Conservation (phyloP, 139 green algal genomes). For the Coccomyxa sp. region DNA sequence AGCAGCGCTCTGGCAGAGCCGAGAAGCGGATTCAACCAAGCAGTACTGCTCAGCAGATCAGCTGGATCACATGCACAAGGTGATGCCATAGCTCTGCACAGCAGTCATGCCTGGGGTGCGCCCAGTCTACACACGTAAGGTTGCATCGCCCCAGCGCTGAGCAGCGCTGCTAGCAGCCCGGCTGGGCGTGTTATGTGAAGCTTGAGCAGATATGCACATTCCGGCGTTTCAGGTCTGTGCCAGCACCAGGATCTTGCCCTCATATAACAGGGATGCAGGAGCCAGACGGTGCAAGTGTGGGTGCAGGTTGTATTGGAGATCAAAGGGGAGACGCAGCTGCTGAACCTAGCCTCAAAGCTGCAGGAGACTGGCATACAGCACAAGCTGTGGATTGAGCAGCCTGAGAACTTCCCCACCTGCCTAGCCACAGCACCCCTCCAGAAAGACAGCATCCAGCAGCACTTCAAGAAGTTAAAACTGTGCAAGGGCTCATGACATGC, state of each 20-base stretch:
- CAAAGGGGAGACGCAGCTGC: slow-evolving; percentile 78
- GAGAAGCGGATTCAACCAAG: slow-evolving; percentile 41
- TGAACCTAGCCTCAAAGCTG: slow-evolving; percentile 67
- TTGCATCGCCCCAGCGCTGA: too few relatives aligned
- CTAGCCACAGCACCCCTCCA: slow-evolving; percentile 81
- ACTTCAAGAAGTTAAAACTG: slow-evolving; percentile 90
- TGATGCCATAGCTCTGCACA: slow-evolving; percentile 8
- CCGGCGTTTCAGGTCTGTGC: too few relatives aligned
- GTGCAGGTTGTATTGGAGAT: slow-evolving; percentile 93
- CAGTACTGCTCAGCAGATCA: slow-evolving; percentile 65
- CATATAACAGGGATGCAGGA: too few relatives aligned
- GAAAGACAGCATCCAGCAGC: slow-evolving; percentile 54
- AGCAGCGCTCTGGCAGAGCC: slow-evolving; percentile 74
- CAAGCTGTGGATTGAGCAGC: slow-evolving; percentile 96
- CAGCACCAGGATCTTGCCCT: too few relatives aligned
- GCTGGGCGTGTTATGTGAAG: too few relatives aligned
- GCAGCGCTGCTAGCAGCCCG: too few relatives aligned
- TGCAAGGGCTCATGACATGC: slow-evolving; percentile 54
- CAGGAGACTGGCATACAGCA: slow-evolving; percentile 63
- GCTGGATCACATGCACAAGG: slow-evolving; percentile 94
- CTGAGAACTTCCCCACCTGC: slow-evolving; percentile 86
- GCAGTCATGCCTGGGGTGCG: too few relatives aligned
- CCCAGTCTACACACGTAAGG: too few relatives aligned
- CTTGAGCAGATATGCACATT: too few relatives aligned
- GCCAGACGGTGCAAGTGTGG: too few relatives aligned